Percentiles rank a stretch among this genome's conserved stretches.
Evolutionary conservation across 225 moss, liverwort and hornwort species (phyloP).

Genomic region (Marchantia polymorpha): DNA sequence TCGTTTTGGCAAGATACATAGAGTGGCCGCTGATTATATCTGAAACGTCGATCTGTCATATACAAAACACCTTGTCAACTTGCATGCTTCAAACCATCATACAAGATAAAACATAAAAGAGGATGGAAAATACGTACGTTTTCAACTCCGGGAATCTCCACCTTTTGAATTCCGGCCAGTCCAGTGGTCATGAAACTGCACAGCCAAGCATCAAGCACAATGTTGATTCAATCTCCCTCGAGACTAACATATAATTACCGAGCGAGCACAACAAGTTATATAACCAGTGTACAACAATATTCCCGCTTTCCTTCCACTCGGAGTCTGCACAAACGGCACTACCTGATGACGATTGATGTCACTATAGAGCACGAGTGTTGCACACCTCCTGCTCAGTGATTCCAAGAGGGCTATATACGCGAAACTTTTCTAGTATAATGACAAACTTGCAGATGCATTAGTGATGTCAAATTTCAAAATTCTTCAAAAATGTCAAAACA

Average conservation of each 20-base stretch:
- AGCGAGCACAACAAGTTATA: no score
- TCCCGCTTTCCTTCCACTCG: no score
- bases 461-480: background rate
- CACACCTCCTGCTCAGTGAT: no score
- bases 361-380: no score
- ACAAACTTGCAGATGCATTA: background rate
- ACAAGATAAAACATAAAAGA: background rate
- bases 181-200: constrained; percentile 89
- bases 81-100: background rate
- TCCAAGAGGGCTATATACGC: no score
- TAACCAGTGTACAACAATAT: no score
- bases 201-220: background rate
- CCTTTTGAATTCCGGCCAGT: constrained; percentile 83
- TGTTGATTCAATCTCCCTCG: background rate
- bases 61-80: constrained; percentile 1
- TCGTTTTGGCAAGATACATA: constrained; percentile 61
- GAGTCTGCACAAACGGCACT: no score
- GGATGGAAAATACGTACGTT: constrained; percentile 56
- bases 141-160: constrained; percentile 77
- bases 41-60: constrained; percentile 80
- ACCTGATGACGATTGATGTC: no score
- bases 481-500: background rate
- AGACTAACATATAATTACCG: no score
- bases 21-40: constrained; percentile 86
- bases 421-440: no score